A percentile compares a stretch with the other conserved stretches of the same genome.
phyloP scores from a whole-genome alignment of 1,284 basidiomycete species.

The Cerrena zonata region DNA sequence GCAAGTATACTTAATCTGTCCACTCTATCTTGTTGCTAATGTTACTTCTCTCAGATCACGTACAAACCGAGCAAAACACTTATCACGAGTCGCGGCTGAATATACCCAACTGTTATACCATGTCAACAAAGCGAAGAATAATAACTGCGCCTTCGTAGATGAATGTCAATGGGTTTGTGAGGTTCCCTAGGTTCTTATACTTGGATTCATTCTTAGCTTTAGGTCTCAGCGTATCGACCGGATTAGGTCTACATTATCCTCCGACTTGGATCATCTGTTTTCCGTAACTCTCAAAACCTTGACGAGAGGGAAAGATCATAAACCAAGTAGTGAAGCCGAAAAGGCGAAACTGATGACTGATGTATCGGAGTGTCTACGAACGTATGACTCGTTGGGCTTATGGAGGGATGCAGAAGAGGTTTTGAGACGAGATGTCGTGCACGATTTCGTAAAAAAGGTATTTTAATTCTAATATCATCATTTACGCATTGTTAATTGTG shows the following conservation, averaged over 20 bases:
- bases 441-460: slow-evolving; percentile 72
- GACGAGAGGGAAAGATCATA: slow-evolving; percentile 37
- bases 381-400: slow-evolving; percentile 75
- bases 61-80: slow-evolving; percentile 72
- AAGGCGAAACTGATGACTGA: slow-evolving; percentile 58
- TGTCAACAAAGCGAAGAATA: slow-evolving; percentile 70
- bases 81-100: slow-evolving; percentile 81
- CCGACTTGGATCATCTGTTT: slow-evolving; percentile 80
- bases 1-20: slow-evolving; percentile 21
- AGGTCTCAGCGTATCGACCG: slow-evolving; percentile 67
- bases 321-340: slow-evolving; percentile 46
- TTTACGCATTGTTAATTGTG: slow-evolving; percentile 5
- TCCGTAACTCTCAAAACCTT: slow-evolving; percentile 47
- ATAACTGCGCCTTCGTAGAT: slow-evolving; percentile 73
- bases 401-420: slow-evolving; percentile 86
- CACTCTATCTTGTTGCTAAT: not conserved
- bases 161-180: slow-evolving; percentile 80
- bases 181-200: slow-evolving; percentile 14
- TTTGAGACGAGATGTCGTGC: slow-evolving; percentile 63
- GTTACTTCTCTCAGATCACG: slow-evolving; percentile 37
- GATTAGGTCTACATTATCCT: slow-evolving; percentile 74
- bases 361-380: slow-evolving; percentile 72
- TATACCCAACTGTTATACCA: slow-evolving; percentile 92
- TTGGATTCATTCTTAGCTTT: not conserved
- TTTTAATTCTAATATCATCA: not conserved